Evolutionary conservation across 169 alveolate species (phyloP).

Genomic region (Plasmodium relictum): DNA sequence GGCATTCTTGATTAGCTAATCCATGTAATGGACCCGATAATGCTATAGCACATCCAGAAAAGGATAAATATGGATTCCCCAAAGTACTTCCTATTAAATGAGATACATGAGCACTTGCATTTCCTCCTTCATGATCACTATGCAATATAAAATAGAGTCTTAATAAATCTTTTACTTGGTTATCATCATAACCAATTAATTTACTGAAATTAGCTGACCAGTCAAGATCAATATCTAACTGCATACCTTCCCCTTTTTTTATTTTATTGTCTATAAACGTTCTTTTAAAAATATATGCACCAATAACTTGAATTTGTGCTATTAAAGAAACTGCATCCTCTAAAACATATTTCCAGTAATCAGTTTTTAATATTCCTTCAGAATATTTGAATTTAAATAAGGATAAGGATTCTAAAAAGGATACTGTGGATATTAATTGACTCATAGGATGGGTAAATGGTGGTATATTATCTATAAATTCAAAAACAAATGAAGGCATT

Average conservation of each 20-base stretch:
- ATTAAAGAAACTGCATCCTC: constrained; percentile 92
- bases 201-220: constrained; percentile 86
- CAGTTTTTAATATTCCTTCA: constrained; percentile 87
- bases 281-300: constrained; percentile 86
- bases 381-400: constrained; percentile 86
- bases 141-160: constrained; percentile 88
- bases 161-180: constrained; percentile 80
- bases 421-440: constrained; percentile 91
- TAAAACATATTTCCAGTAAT: constrained; percentile 92
- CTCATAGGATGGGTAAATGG: constrained; percentile 95
- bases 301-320: constrained; percentile 81
- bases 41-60: constrained; percentile 85
- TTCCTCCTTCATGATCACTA: constrained; percentile 96
- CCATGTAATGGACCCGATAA: constrained; percentile 96
- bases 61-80: constrained; percentile 93
- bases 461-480: constrained; percentile 90
- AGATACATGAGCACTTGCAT: constrained; percentile 96
- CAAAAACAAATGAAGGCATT: constrained; percentile 88
- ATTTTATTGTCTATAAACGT: constrained; percentile 80
- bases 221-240: constrained; percentile 81
- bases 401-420: constrained; percentile 91
- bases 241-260: constrained; percentile 82
- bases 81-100: constrained; percentile 95
- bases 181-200: constrained; percentile 80
- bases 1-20: constrained; percentile 95